Evolutionary conservation across 495 filamentous ascomycete genomes (phyloP).

Genomic region (Endocarpon pusillum): DNA sequence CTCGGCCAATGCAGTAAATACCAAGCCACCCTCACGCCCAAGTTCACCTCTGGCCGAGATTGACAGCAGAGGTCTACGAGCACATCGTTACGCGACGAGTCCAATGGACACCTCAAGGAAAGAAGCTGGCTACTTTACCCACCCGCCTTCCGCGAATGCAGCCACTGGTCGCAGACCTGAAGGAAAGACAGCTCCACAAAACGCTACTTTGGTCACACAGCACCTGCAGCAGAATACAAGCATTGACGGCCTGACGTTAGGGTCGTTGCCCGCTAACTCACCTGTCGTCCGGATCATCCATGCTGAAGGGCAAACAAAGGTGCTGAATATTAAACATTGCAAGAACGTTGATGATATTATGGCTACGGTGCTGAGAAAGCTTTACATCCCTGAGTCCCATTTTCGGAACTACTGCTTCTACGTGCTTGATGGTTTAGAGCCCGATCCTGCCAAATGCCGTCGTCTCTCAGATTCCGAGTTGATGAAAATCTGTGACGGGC

Average conservation of each 20-base stretch:
- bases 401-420: constrained; percentile 72
- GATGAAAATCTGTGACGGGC: constrained; percentile 57
- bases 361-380: constrained; percentile 66
- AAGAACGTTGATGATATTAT: constrained; percentile 84
- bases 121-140: constrained; percentile 35
- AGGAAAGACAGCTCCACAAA: constrained; percentile 20
- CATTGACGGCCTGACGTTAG: constrained; percentile 66
- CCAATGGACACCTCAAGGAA: constrained; percentile 32
- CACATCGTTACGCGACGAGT: constrained; percentile 31
- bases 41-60: constrained; percentile 48
- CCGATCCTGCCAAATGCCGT: constrained; percentile 58
- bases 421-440: constrained; percentile 64
- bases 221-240: constrained; percentile 46
- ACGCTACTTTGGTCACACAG: constrained; percentile 23
- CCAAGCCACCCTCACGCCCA: constrained; percentile 46
- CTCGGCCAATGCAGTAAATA: constrained; percentile 8
- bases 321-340: constrained; percentile 76
- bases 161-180: constrained; percentile 27
- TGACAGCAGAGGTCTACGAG: constrained; percentile 28
- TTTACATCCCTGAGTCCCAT: constrained; percentile 56
- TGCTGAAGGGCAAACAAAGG: constrained; percentile 74
- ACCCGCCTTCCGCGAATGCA: constrained; percentile 30
- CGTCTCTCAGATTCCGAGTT: constrained; percentile 71
- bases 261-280: constrained; percentile 58
- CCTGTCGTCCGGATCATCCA: constrained; percentile 85